A percentile compares a stretch with the other conserved stretches of the same genome.
These are phyloP conservation scores for Massarina eburnea DNA, from an alignment of 2,329 filamentous ascomycete species.

Conservation along the genomic window DNA sequence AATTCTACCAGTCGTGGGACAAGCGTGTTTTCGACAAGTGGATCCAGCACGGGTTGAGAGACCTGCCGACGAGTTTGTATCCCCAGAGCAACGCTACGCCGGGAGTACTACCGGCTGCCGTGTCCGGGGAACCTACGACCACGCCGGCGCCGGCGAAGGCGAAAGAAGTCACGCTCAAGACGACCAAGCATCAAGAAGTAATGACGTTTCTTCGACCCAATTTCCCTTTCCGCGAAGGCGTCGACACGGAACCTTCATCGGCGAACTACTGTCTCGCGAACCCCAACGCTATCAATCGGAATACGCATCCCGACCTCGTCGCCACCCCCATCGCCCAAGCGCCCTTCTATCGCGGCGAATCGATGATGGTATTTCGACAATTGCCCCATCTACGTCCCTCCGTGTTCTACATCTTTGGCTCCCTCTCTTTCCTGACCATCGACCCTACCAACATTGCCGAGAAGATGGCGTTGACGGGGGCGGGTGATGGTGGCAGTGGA, in stretches of 20 bases:
- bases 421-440: slow-evolving; percentile 57
- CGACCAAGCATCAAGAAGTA: slow-evolving; percentile 86
- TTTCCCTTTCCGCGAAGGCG: slow-evolving; percentile 47
- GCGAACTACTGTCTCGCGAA: slow-evolving; percentile 29
- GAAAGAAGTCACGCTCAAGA: slow-evolving; percentile 69
- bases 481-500: slow-evolving; percentile 68
- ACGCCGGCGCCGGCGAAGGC: slow-evolving; percentile 24
- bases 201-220: slow-evolving; percentile 72
- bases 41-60: slow-evolving; percentile 73
- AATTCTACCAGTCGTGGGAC: slow-evolving; percentile 85
- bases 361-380: slow-evolving; percentile 56
- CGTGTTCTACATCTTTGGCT: slow-evolving; percentile 71
- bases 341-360: slow-evolving; percentile 70
- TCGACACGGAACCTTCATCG: slow-evolving; percentile 48
- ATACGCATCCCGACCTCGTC: slow-evolving; percentile 49
- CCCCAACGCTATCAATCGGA: slow-evolving; percentile 33
- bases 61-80: slow-evolving; percentile 65
- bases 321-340: slow-evolving; percentile 38
- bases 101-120: slow-evolving; percentile 14
- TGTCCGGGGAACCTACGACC: slow-evolving; percentile 23
- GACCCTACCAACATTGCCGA: slow-evolving; percentile 52
- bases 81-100: slow-evolving; percentile 37
- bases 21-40: slow-evolving; percentile 73
- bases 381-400: slow-evolving; percentile 65
- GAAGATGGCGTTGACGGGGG: slow-evolving; percentile 66